These are phyloP conservation scores for Pythium rhizo-oryzae DNA, from an alignment of 352 stramenopile genomes.

Conservation along the genomic window DNA sequence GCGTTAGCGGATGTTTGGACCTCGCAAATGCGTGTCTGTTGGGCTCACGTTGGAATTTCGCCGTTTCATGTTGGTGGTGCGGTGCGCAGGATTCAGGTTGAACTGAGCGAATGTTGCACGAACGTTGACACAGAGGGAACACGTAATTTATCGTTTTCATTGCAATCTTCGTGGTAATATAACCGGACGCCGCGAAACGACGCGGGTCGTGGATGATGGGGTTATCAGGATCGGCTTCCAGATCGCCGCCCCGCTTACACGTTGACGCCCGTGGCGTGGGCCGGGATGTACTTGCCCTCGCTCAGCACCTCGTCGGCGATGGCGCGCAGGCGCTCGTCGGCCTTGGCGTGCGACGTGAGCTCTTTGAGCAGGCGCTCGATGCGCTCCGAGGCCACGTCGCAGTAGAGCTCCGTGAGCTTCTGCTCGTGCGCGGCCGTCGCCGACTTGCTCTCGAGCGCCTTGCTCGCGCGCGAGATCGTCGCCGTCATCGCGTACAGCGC, in stretches of 20 bases:
- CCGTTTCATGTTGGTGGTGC: constrained; percentile 23
- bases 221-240: not conserved
- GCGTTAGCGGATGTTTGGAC: constrained; percentile 25
- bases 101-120: constrained; percentile 9
- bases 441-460: constrained; percentile 55
- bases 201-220: not conserved
- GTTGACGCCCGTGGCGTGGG: constrained; percentile 77
- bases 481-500: constrained; percentile 86
- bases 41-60: constrained; percentile 29
- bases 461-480: constrained; percentile 80
- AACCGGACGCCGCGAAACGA: constrained; percentile 17
- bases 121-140: constrained; percentile 11
- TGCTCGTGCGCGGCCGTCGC: constrained; percentile 74
- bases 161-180: constrained; percentile 25
- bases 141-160: constrained; percentile 33
- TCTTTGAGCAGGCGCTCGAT: constrained; percentile 61
- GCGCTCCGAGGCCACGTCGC: constrained; percentile 69
- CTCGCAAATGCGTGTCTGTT: not conserved
- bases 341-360: constrained; percentile 63
- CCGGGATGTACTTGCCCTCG: constrained; percentile 78
- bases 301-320: constrained; percentile 82
- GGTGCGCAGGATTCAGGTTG: not conserved
- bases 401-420: constrained; percentile 80
- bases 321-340: constrained; percentile 67
- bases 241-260: constrained; percentile 27